These are phyloP conservation scores for Lepidium sativum DNA, from an alignment of 345 rosid species.

Conservation along the genomic window DNA sequence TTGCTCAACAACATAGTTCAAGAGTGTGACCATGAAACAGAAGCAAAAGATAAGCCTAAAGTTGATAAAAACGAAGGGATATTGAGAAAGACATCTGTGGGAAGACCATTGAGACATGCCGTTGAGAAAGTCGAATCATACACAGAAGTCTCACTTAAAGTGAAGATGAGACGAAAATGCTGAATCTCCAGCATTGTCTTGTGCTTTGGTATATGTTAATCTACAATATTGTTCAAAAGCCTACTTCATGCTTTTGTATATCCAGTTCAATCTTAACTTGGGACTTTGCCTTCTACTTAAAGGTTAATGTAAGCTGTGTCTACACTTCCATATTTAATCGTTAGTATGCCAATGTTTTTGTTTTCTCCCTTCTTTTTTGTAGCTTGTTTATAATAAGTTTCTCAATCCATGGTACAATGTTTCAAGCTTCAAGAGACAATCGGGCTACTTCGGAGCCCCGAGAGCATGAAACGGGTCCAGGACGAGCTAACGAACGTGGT, in stretches of 20 bases:
- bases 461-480: no score
- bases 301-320: neutral
- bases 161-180: slow-evolving; percentile 52
- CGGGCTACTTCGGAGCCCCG: no score
- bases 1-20: neutral
- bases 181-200: slow-evolving; percentile 8
- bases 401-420: neutral
- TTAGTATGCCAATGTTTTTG: neutral
- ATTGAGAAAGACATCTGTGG: slow-evolving; percentile 30
- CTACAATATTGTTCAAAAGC: slow-evolving; percentile 2
- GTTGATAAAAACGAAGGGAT: slow-evolving; percentile 30
- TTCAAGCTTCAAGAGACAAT: no score
- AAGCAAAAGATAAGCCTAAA: slow-evolving; percentile 8
- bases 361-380: neutral
- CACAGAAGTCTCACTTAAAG: slow-evolving; percentile 61
- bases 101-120: slow-evolving; percentile 59
- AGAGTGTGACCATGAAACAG: slow-evolving; percentile 15
- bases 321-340: neutral
- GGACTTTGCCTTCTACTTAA: neutral
- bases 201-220: neutral
- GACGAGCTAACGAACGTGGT: no score
- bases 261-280: neutral
- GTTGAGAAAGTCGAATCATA: slow-evolving; percentile 62
- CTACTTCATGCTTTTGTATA: neutral
- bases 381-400: no score